Evolutionary conservation across 306 rosid genomes (phyloP), one percentile per base, ranked within the genome.

Genomic region (Psophocarpus tetragonolobus): DNA sequence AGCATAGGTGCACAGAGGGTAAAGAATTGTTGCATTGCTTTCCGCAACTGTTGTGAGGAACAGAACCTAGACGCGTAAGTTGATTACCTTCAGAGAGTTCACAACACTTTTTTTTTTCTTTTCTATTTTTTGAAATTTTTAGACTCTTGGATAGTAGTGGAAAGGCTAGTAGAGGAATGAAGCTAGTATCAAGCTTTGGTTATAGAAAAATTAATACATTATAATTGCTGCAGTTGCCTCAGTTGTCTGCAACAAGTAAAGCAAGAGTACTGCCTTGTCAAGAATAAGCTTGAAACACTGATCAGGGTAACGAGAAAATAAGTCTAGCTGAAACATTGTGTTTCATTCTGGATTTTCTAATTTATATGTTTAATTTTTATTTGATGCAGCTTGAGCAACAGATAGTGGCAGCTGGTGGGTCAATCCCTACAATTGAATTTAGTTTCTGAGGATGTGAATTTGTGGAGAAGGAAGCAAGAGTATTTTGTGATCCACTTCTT

Each of bases 1-100:
- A 60, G 67, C 67, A 60, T 60, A 27, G 67, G 67, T 8, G 67
- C 67, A 13, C 12, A 60, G 67, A 60, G 67, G 67, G 67, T 60
- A 60, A 60, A 60, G 41, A 60, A 60, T 60, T 60, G 67, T 60
- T 60, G 67, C 41, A 60, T 60, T 60, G 41, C 39, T 14, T 60
- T 60, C 41, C 67, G 67, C 23, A 60, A 60, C 41, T 29, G 29
- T 8, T 60, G 67, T 60, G 67, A 60, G 67, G 41, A 60, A 7
- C 67, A 60, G 23, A 60, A 30, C 67, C 14, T 30, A 60, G 67
- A 60, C 1, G 39, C 39, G 67, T 60, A 15, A 60, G 67, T 15
- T 29, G 0, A 5, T 60, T 60, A 15, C 29, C 66, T 29, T 60
- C 2, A 3, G 11, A 29, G n/a, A n/a, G n/a, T n/a, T n/a, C n/a